These are phyloP conservation scores for Wickerhamia fluorescens DNA, from an alignment of 805 yeast genomes.

Conservation along the genomic window DNA sequence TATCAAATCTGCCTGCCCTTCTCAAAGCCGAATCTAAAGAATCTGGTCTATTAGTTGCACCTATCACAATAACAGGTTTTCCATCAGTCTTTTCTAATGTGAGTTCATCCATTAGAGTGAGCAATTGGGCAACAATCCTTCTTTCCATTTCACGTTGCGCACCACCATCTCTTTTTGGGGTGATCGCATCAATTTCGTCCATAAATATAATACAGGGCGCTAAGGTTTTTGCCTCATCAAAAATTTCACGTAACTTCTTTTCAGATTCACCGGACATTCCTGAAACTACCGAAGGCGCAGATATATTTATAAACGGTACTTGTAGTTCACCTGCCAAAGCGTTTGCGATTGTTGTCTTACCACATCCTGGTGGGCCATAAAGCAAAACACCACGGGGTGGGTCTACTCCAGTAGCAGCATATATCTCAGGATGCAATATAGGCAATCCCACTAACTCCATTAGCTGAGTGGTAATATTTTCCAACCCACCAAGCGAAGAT, in stretches of 20 bases:
- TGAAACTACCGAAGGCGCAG: constrained; percentile 94
- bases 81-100: constrained; percentile 85
- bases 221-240: constrained; percentile 80
- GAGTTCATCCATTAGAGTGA: constrained; percentile 92
- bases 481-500: constrained; percentile 83
- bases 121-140: constrained; percentile 89
- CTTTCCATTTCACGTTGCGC: constrained; percentile 98
- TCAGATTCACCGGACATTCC: constrained; percentile 99
- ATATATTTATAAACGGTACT: constrained; percentile 83
- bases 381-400: constrained; percentile 90
- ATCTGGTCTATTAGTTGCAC: constrained; percentile 97
- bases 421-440: constrained; percentile 88
- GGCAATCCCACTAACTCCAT: constrained; percentile 92
- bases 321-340: constrained; percentile 93
- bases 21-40: constrained; percentile 90
- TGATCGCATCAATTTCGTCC: constrained; percentile 96
- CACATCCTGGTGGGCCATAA: constrained; percentile 99
- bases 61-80: constrained; percentile 87
- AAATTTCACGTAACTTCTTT: constrained; percentile 85
- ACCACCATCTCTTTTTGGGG: constrained; percentile 92
- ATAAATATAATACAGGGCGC: constrained; percentile 93
- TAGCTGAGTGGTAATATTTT: constrained; percentile 72
- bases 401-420: constrained; percentile 79
- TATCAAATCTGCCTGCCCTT: constrained; percentile 93
- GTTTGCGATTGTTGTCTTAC: constrained; percentile 93